Base-by-base conservation (phyloP, 306 rosid genomes). In the Hippophae rhamnoides region DNA sequence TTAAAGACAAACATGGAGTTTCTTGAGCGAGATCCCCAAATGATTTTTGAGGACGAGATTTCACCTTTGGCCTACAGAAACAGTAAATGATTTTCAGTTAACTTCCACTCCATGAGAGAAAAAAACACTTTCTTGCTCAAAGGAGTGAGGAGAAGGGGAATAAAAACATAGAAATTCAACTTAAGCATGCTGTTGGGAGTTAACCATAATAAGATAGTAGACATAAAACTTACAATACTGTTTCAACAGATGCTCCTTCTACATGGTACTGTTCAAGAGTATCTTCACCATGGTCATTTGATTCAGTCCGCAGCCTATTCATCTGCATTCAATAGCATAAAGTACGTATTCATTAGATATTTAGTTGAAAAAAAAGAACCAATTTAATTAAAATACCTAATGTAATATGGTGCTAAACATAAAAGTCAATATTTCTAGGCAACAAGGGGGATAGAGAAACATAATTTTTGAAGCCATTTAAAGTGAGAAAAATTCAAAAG, bases 201-300 rank as follows among this genome's bases (percentile, higher is more conserved):
- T 41, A 57, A 48, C 45, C 38, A 51, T 2, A 64, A 31, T 31
- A 31, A 31, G 38, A 2, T 31, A 31, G 13, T 49, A 43, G 31
- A 40, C 43, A 57, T 58, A 13, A 44, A 72, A 78, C 99, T 72
- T 80, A 92, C 99, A 92, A 73, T 69, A 88, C 76, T 52, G 90
- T 81, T 75, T 92, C 99, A 14, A 88, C 94, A 79, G 88, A 92
- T 63, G 96, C 99, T 70, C 86, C 86, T 77, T 92, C 99, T 63
- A 88, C 90, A 61, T 85, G 84, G 76, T 83, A 82, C 73, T 52
- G 70, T 62, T 92, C 99, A 56, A 80, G 82, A 61, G 80, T 76
- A 65, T 82, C 97, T 14, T 84, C 87, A 12, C 45, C 73, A 38
- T 61, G 51, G 69, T 71, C 82, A 70, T 80, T 93, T 51, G 94